Conservation (phyloP, 1,284 basidiomycete species). For the Bondarzewia mesenterica region DNA sequence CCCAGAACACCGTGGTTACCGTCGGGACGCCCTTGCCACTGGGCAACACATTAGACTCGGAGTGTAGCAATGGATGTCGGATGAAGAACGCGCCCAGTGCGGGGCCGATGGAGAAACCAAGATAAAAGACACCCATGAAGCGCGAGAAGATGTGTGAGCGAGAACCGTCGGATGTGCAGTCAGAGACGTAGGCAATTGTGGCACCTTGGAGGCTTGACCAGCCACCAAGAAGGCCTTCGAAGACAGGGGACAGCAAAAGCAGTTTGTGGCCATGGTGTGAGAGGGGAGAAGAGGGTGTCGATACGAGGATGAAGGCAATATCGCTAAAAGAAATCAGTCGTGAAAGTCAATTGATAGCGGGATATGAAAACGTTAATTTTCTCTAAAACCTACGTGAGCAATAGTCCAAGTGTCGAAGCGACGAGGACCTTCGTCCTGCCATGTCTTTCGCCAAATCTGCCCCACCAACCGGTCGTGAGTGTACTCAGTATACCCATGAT, state of each 20-base stretch:
- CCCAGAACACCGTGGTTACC: conserved; percentile 54
- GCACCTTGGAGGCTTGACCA: conserved; percentile 75
- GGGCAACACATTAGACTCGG: conserved; percentile 18
- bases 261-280: conserved; percentile 54
- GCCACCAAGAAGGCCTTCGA: conserved; percentile 86
- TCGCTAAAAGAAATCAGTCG: conserved; percentile 61
- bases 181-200: conserved; percentile 78
- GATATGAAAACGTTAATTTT: too few species aligned
- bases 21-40: conserved; percentile 19
- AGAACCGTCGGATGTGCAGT: conserved; percentile 80
- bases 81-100: conserved; percentile 68
- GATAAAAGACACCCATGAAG: conserved; percentile 61
- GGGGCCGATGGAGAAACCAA: conserved; percentile 72
- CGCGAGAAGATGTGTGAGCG: conserved; percentile 77
- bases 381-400: conserved; percentile 55
- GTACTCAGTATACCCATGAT: conserved; percentile 79
- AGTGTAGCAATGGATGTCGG: conserved; percentile 37
- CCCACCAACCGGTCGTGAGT: conserved; percentile 86
- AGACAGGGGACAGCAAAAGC: conserved; percentile 71
- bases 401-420: conserved; percentile 59
- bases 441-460: conserved; percentile 68
- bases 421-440: conserved; percentile 76
- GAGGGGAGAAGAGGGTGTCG: conserved; percentile 56
- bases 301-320: conserved; percentile 70
- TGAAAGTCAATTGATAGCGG: background rate